Percentiles rank a stretch among this genome's conserved stretches.
Evolutionary conservation across 1,139 yeast species (phyloP).

Genomic region (Kurtzmaniella quercitrusa): DNA sequence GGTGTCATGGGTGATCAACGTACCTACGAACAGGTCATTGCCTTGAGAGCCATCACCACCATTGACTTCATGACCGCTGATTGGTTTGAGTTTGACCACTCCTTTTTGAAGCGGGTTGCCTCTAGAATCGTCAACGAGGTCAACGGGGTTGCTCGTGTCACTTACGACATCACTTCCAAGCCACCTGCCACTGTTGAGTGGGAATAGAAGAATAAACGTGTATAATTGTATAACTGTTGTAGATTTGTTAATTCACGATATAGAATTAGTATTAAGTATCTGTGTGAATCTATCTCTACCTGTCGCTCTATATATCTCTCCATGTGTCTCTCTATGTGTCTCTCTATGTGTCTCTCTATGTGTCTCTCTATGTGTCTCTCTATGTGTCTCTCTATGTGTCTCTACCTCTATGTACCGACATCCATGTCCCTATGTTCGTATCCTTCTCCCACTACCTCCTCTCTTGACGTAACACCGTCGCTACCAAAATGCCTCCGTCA

Average conservation of each 20-base stretch:
- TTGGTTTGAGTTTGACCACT: constrained; percentile 93
- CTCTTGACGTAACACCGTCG: constrained; percentile 46
- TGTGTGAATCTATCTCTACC: no score
- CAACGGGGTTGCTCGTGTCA: constrained; percentile 97
- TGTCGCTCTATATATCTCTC: no score
- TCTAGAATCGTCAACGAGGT: constrained; percentile 98
- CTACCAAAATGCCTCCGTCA: constrained; percentile 53
- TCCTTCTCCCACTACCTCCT: constrained; percentile 5
- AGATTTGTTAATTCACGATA: no score
- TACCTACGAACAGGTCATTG: constrained; percentile 98
- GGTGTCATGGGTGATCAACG: constrained; percentile 99
- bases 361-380: neutral
- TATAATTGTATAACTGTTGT: neutral
- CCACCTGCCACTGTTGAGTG: constrained; percentile 99
- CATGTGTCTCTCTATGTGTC: no score
- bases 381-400: neutral
- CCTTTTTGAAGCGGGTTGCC: constrained; percentile 88
- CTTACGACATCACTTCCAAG: constrained; percentile 96
- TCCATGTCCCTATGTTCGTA: neutral
- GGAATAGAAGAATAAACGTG: constrained; percentile 53
- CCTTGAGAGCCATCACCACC: constrained; percentile 96
- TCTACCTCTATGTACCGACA: neutral
- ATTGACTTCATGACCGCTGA: constrained; percentile 99
- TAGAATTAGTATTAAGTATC: no score
- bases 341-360: no score